Evolutionary conservation across 1,139 yeast genomes (phyloP).

Genomic region (Candida freyschussii): DNA sequence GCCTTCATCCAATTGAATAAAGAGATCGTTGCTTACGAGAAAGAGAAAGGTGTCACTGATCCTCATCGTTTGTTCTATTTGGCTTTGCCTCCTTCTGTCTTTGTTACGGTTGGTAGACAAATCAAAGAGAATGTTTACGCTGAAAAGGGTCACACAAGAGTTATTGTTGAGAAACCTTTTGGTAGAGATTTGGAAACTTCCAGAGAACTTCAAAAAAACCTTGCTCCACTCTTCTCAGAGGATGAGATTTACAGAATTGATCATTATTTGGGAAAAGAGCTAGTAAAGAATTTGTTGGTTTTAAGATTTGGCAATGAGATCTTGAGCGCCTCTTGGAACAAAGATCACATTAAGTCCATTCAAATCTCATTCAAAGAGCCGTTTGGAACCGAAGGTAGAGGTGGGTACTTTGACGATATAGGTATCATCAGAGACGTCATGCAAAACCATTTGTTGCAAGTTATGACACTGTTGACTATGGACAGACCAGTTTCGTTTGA

Average conservation of each 20-base stretch:
- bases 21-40: conserved; percentile 57
- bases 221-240: conserved; percentile 85
- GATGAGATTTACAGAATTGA: conserved; percentile 93
- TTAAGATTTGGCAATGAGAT: conserved; percentile 87
- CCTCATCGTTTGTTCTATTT: conserved; percentile 81
- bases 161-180: conserved; percentile 95
- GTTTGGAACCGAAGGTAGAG: conserved; percentile 98
- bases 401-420: conserved; percentile 92
- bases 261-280: conserved; percentile 95
- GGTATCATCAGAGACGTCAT: conserved; percentile 97
- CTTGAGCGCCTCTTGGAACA: conserved; percentile 83
- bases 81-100: conserved; percentile 93
- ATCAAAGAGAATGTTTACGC: conserved; percentile 70
- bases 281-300: conserved; percentile 90
- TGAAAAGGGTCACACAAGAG: conserved; percentile 62
- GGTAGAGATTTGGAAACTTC: conserved; percentile 86
- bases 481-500: conserved; percentile 88
- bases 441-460: conserved; percentile 96
- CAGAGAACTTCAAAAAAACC: conserved; percentile 65
- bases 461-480: conserved; percentile 87
- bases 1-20: conserved; percentile 59
- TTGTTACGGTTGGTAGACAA: conserved; percentile 70
- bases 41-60: conserved; percentile 36
- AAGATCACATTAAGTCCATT: conserved; percentile 66
- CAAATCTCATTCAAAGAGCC: conserved; percentile 94